These are phyloP conservation scores for Erodium texanum DNA, from an alignment of 441 rosid species.

Conservation along the genomic window DNA sequence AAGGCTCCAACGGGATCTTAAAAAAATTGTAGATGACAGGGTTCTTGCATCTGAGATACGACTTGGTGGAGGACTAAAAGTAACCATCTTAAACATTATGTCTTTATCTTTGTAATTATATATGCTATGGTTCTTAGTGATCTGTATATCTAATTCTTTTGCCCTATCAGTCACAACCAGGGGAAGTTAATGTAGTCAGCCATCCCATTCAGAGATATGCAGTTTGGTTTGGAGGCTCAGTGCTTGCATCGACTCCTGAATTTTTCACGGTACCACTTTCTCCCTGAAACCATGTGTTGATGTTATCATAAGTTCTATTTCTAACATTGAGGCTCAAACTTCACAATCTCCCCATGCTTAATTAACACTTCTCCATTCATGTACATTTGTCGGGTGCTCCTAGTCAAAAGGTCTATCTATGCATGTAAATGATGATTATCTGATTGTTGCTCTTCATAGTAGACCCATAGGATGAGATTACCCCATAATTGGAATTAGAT, in stretches of 20 bases:
- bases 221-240: conserved; percentile 99
- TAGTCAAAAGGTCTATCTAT: too few relatives aligned
- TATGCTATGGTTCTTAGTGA: background rate
- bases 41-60: conserved; percentile 77
- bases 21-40: conserved; percentile 93
- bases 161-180: conserved; percentile 61
- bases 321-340: background rate
- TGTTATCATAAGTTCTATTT: background rate
- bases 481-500: too few relatives aligned
- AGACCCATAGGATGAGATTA: too few relatives aligned
- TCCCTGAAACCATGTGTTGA: background rate
- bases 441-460: too few relatives aligned
- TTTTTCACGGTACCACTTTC: conserved; percentile 62
- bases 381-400: too few relatives aligned
- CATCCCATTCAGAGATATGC: conserved; percentile 96
- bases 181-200: conserved; percentile 96
- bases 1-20: conserved; percentile 95
- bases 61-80: conserved; percentile 66
- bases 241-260: conserved; percentile 96
- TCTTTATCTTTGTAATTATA: background rate
- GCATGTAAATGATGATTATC: too few relatives aligned
- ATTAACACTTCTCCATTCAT: too few relatives aligned
- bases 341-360: background rate
- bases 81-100: conserved; percentile 21
- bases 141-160: conserved; percentile 13